Conservation (phyloP, 768 basidiomycete genomes). For the Serendipita indica region DNA sequence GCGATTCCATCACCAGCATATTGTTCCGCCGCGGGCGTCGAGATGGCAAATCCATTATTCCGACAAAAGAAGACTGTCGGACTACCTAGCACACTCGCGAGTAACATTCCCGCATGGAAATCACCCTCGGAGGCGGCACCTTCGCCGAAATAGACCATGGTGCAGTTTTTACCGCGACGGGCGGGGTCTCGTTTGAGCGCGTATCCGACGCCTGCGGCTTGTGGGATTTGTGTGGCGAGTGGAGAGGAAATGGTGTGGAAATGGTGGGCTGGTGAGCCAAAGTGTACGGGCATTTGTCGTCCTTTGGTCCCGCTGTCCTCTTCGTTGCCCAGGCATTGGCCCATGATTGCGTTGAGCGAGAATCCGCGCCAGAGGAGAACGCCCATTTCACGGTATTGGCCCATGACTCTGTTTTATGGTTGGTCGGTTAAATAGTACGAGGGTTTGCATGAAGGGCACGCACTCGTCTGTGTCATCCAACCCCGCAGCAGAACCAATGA, state of each 20-base stretch:
- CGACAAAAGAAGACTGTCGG: constrained; percentile 62
- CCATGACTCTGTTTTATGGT: constrained; percentile 56
- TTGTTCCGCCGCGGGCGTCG: constrained; percentile 79
- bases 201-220: constrained; percentile 86
- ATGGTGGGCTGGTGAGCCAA: constrained; percentile 68
- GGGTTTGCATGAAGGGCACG: constrained; percentile 20
- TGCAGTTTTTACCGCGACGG: constrained; percentile 55
- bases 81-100: constrained; percentile 61
- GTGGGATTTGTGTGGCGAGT: constrained; percentile 85
- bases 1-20: constrained; percentile 90
- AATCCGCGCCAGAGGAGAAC: constrained; percentile 83
- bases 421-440: not conserved
- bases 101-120: constrained; percentile 80
- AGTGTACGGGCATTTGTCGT: constrained; percentile 92
- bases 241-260: constrained; percentile 93
- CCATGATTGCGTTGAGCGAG: constrained; percentile 65
- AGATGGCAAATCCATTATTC: constrained; percentile 90
- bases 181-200: constrained; percentile 66
- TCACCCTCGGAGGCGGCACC: constrained; percentile 91
- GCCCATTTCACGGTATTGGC: constrained; percentile 90
- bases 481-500: constrained; percentile 80
- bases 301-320: constrained; percentile 73
- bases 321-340: constrained; percentile 79
- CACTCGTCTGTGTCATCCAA: constrained; percentile 74
- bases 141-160: constrained; percentile 85